Percentiles rank a stretch among this genome's conserved stretches.
These are phyloP conservation scores for Massariosphaeria phaeospora DNA, from an alignment of 495 filamentous ascomycete species.

Conservation along the genomic window DNA sequence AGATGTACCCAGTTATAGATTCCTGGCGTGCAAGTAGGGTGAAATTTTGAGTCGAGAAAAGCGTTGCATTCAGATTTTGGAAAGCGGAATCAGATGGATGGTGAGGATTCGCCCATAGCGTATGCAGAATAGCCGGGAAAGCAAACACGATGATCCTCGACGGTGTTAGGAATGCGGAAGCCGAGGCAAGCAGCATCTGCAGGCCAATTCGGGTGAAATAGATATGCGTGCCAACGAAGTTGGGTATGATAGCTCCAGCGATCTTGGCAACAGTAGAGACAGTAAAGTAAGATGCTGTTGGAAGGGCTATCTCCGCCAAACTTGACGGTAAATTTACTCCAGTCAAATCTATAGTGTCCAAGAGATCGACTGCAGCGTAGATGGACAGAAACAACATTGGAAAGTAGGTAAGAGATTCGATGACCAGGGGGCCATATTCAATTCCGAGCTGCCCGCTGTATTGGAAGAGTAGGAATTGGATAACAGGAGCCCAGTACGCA, in stretches of 20 bases:
- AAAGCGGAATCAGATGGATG: constrained; percentile 51
- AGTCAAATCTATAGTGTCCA: constrained; percentile 58
- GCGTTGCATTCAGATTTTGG: constrained; percentile 56
- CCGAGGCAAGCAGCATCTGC: constrained; percentile 57
- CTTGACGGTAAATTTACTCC: constrained; percentile 46
- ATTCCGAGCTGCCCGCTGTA: constrained; percentile 62
- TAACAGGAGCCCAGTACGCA: constrained; percentile 65
- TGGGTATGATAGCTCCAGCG: constrained; percentile 49
- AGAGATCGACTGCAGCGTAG: constrained; percentile 56
- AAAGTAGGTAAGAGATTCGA: constrained; percentile 64
- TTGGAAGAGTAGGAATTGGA: constrained; percentile 63
- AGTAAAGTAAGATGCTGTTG: constrained; percentile 54
- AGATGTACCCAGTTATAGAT: constrained; percentile 85
- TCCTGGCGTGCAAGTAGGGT: constrained; percentile 72
- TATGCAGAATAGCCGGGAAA: constrained; percentile 66
- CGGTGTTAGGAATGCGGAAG: constrained; percentile 62
- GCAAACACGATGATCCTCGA: constrained; percentile 60
- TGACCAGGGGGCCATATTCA: constrained; percentile 65
- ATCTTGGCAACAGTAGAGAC: constrained; percentile 59
- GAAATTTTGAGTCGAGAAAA: constrained; percentile 51
- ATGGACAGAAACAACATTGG: constrained; percentile 67
- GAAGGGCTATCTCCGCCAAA: constrained; percentile 54
- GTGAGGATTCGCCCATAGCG: constrained; percentile 66
- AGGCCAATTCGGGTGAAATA: constrained; percentile 66
- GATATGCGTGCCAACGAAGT: constrained; percentile 55